Evolutionary conservation across 1,139 yeast species (phyloP), one percentile per base, ranked within the genome.

Genomic region (Komagataea norvegica): DNA sequence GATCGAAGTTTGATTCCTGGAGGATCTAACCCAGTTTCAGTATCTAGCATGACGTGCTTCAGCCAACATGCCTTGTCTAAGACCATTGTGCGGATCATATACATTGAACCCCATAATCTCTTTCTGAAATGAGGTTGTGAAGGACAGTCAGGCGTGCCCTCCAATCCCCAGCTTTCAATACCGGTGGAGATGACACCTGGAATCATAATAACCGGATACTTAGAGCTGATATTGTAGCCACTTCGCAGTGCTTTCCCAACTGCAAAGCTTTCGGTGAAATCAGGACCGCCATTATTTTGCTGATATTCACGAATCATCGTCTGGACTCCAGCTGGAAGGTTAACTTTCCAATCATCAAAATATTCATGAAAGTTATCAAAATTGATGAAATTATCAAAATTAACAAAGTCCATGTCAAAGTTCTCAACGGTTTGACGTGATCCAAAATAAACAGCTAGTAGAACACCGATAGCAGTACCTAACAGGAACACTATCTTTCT

Each of bases 151-250:
- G 68, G 73, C 8, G 79, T 69, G 8, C 84, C 86, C 28, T 68
- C 71, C 1, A 86, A 67, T 0, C 95, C 83, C 98, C 98, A 91
- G 32, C 91, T 80, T 59, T 93, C 98, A 31, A 91, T 70, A 3
- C 97, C 96, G 0, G 97, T 89, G 22, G 96, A 85, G 36, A 87
- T 85, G 8, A 91, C 97, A 3, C 98, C 98, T 0, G 98, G 98
- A 18, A 91, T 88, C 79, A 91, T 73, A 8, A 91, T 76, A 11
- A 91, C 95, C 13, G 95, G 95, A 59, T 76, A 72, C 45, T 82
- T 75, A 1, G 77, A 70, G 0, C 68, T 56, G 34, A 74, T 60
- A 24, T 80, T 75, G 31, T 74, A 72, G 22, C 66, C 70, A 6
- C 65, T 58, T 18, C 63, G 64, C 67, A 89, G 64, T 36, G 82